phyloP scores from a whole-genome alignment of 2,329 filamentous ascomycete genomes.

The Colletotrichum acutatum region DNA sequence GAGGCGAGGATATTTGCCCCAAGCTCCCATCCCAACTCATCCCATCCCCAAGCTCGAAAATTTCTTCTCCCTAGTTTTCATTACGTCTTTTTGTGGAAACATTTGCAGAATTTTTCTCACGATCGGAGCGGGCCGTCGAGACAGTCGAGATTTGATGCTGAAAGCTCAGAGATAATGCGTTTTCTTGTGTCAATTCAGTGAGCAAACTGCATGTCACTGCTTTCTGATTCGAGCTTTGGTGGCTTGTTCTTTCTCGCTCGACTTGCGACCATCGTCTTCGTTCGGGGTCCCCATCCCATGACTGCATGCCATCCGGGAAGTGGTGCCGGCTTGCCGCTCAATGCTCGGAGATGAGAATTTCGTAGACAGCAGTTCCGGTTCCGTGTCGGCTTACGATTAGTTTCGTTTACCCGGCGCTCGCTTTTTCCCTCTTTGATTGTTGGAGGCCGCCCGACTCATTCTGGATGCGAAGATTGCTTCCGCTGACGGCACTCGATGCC shows the following conservation, averaged over 20 bases:
- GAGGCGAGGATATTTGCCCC: slow-evolving; percentile 19
- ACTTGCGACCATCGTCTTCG: background rate
- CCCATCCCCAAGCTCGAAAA: slow-evolving; percentile 2
- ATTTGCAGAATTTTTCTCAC: slow-evolving; percentile 23
- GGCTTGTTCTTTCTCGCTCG: no score
- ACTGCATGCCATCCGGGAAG: background rate
- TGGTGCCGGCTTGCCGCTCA: slow-evolving; percentile 3
- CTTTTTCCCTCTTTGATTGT: background rate
- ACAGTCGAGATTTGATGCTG: background rate
- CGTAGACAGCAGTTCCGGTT: background rate
- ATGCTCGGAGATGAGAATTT: background rate
- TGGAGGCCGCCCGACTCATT: background rate
- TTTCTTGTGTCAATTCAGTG: background rate
- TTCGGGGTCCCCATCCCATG: background rate
- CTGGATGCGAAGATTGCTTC: background rate
- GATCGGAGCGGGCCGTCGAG: slow-evolving; percentile 24
- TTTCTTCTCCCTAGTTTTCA: slow-evolving; percentile 20
- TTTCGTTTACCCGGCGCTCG: background rate
- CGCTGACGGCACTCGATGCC: background rate
- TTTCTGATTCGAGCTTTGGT: no score
- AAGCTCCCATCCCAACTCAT: slow-evolving; percentile 5
- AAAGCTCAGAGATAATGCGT: background rate
- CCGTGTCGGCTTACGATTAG: slow-evolving; percentile 10
- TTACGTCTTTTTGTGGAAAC: slow-evolving; percentile 33
- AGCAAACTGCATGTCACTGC: background rate